These are phyloP conservation scores for Cladorrhinum samala DNA, from an alignment of 495 filamentous ascomycete genomes.

Conservation along the genomic window DNA sequence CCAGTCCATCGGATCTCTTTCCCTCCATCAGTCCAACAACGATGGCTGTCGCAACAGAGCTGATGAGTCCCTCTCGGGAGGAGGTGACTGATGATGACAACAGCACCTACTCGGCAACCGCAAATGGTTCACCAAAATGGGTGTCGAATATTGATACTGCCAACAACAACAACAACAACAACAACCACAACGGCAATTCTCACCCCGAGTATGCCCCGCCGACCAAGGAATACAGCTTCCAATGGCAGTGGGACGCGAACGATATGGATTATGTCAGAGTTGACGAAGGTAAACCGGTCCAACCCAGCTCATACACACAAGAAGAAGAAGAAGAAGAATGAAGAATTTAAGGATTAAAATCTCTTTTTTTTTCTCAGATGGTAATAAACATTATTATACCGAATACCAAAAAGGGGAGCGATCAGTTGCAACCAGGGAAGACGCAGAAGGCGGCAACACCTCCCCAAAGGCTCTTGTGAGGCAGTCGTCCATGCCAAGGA, in stretches of 20 bases:
- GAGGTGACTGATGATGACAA: no score
- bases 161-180: neutral
- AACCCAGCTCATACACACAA: no score
- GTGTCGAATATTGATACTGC: no score
- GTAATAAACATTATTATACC: constrained; percentile 4
- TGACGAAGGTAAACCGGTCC: neutral
- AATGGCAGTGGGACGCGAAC: constrained; percentile 8
- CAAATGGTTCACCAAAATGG: neutral
- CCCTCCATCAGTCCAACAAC: no score
- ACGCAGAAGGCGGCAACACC: neutral
- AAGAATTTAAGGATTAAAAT: neutral
- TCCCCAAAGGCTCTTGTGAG: neutral
- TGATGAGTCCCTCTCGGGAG: no score
- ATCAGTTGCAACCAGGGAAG: neutral
- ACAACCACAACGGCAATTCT: neutral
- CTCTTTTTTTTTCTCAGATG: no score
- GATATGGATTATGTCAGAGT: constrained; percentile 6
- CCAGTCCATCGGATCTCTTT: no score
- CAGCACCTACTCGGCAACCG: neutral
- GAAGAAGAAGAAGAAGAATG: neutral
- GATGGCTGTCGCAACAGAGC: no score
- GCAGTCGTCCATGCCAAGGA: no score
- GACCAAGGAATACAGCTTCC: constrained; percentile 11
- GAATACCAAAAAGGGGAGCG: constrained; percentile 4
- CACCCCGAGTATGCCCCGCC: neutral